Conservation (phyloP, 768 basidiomycete genomes). For the Melanogaster broomeanus region DNA sequence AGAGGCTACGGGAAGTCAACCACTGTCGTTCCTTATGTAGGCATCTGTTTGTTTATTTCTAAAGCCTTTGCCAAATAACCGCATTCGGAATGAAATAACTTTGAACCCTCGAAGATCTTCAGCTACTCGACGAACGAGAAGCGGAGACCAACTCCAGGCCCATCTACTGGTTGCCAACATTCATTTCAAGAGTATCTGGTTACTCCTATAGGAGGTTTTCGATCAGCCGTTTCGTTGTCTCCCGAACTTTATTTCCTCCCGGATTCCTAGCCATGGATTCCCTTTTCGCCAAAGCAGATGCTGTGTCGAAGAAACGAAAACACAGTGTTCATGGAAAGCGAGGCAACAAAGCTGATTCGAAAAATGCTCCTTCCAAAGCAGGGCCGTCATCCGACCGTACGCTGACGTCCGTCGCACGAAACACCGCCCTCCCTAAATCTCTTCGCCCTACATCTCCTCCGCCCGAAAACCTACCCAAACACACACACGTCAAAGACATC, state of each 20-base stretch:
- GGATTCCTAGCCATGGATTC: conserved; percentile 55
- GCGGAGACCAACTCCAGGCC: no score
- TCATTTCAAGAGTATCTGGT: no score
- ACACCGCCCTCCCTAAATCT: conserved; percentile 69
- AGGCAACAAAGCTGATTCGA: conserved; percentile 27
- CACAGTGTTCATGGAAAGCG: conserved; percentile 4
- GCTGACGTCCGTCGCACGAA: conserved; percentile 53
- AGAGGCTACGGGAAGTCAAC: no score
- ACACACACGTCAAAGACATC: conserved; percentile 69
- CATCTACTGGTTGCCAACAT: no score
- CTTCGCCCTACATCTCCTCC: conserved; percentile 53
- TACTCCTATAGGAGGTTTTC: no score
- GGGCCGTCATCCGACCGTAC: conserved; percentile 48
- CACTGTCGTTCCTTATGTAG: no score
- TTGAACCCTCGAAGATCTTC: neutral
- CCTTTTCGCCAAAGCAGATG: conserved; percentile 69
- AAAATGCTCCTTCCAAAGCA: conserved; percentile 13
- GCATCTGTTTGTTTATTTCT: conserved; percentile 12
- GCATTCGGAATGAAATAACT: neutral
- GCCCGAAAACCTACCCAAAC: conserved; percentile 47
- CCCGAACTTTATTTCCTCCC: neutral
- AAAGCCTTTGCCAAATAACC: conserved; percentile 16
- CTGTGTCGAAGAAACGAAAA: conserved; percentile 49
- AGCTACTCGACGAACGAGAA: neutral
- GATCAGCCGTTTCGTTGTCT: neutral